phyloP scores from a whole-genome alignment of 257 asterid species.

The Solanum lycopersicoides region DNA sequence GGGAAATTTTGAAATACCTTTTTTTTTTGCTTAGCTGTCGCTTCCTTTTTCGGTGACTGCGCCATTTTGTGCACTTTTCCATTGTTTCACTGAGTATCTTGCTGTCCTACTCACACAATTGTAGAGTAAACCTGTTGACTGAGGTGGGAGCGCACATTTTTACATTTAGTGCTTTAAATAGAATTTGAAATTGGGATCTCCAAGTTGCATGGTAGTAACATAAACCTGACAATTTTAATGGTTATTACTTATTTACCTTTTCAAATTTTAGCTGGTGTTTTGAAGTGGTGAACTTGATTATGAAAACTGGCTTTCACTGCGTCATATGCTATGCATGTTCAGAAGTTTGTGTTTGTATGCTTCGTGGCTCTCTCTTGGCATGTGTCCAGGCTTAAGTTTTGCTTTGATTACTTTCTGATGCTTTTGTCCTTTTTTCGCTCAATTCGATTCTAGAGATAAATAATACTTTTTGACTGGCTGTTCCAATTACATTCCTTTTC shows the following conservation, averaged over 20 bases:
- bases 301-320: background rate
- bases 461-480: slow-evolving; percentile 1
- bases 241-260: background rate
- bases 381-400: background rate
- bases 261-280: background rate
- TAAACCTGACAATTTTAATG: background rate
- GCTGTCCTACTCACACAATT: background rate
- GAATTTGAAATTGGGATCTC: background rate
- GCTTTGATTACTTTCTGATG: background rate
- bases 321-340: background rate
- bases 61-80: background rate
- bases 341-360: background rate
- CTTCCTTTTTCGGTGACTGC: background rate
- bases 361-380: background rate
- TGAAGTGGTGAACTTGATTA: background rate
- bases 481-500: slow-evolving; percentile 20
- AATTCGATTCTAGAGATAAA: background rate
- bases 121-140: background rate
- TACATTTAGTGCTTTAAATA: background rate
- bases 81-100: background rate
- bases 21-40: background rate
- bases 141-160: background rate
- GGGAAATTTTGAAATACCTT: background rate
- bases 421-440: background rate
- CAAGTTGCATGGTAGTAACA: background rate